phyloP scores from a whole-genome alignment of 2,329 filamentous ascomycete species.

The Didymellaceae sp. region DNA sequence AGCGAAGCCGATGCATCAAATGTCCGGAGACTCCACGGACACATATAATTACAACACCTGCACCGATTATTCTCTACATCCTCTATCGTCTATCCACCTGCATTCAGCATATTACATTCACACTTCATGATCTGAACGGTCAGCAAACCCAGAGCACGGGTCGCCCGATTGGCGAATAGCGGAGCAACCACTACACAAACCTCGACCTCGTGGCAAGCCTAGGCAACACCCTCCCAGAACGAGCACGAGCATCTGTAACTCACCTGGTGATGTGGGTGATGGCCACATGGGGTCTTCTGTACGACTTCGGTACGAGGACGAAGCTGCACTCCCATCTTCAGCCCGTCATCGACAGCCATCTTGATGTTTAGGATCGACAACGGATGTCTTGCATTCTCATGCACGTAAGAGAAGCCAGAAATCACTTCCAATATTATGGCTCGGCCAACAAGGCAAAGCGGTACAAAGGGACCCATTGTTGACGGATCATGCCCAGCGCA shows the following conservation, averaged over 20 bases:
- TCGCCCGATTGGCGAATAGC: background rate
- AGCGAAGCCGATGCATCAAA: slow-evolving; percentile 10
- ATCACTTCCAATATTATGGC: slow-evolving; percentile 36
- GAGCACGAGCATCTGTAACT: background rate
- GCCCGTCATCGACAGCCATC: background rate
- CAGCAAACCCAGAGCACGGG: background rate
- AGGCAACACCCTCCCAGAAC: background rate
- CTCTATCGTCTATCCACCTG: too few relatives aligned
- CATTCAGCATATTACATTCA: too few relatives aligned
- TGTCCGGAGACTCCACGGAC: slow-evolving; percentile 1
- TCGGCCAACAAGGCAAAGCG: too few relatives aligned
- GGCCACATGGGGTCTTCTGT: slow-evolving; percentile 7
- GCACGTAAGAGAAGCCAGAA: slow-evolving; percentile 23
- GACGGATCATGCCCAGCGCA: too few relatives aligned
- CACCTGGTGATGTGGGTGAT: background rate
- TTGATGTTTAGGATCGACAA: background rate
- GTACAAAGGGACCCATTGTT: too few relatives aligned
- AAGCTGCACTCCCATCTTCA: slow-evolving; percentile 11
- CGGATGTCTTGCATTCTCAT: slow-evolving; percentile 14
- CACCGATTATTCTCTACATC: background rate
- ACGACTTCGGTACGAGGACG: slow-evolving; percentile 4
- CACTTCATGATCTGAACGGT: too few relatives aligned
- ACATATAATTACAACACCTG: slow-evolving; percentile 5
- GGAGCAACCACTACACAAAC: background rate
- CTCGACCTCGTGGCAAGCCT: background rate